These are phyloP conservation scores for Wallacemonas sp. DNA, from an alignment of 208 protist species.

Conservation along the genomic window DNA sequence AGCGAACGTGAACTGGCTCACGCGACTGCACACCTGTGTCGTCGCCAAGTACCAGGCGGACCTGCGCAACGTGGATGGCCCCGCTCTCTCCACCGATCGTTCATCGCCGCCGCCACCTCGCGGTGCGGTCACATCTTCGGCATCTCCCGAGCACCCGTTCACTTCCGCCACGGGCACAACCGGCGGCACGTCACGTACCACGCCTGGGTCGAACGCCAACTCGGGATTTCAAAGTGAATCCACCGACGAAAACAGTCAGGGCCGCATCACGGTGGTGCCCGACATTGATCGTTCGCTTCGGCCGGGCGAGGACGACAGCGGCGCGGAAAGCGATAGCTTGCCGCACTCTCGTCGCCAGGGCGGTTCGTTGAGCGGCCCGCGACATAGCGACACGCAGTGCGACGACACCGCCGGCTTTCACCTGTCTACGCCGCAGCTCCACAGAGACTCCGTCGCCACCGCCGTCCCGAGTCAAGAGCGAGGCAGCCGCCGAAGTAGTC, in stretches of 20 bases:
- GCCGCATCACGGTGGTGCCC: slow-evolving; percentile 15
- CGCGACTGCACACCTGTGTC: slow-evolving; percentile 18
- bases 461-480: background rate
- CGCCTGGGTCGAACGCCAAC: background rate
- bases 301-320: background rate
- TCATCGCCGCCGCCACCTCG: too few relatives aligned
- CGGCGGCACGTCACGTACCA: background rate
- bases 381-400: background rate
- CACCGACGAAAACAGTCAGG: slow-evolving; percentile 4
- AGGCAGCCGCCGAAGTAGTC: background rate
- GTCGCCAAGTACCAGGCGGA: slow-evolving; percentile 10
- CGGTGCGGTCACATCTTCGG: too few relatives aligned
- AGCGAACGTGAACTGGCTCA: slow-evolving; percentile 25
- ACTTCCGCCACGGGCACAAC: background rate
- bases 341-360: too few relatives aligned
- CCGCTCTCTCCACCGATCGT: too few relatives aligned
- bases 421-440: background rate
- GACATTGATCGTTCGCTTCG: slow-evolving; percentile 9
- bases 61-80: too few relatives aligned
- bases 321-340: background rate
- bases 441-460: background rate
- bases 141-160: too few relatives aligned
- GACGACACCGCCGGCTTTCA: background rate
- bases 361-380: background rate
- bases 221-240: slow-evolving; percentile 8